These are phyloP conservation scores for Tilletiaria anomala DNA, from an alignment of 1,284 basidiomycete species.

Conservation along the genomic window DNA sequence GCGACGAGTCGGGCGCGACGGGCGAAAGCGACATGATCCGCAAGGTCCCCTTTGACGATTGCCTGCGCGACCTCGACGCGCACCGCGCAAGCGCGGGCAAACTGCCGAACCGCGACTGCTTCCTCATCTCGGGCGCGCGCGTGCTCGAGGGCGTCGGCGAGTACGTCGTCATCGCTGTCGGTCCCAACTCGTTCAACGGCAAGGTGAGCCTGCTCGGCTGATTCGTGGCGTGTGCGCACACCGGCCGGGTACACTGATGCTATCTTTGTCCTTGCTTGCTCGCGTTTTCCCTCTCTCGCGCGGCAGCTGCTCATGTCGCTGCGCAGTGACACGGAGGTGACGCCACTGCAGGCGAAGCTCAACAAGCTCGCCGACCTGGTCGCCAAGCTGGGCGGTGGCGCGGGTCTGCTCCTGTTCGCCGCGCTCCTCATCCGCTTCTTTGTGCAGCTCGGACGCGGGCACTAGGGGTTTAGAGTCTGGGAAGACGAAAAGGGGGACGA, in stretches of 20 bases:
- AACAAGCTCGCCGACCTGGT: slow-evolving; percentile 85
- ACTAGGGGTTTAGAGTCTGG: too few relatives aligned
- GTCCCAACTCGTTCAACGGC: slow-evolving; percentile 82
- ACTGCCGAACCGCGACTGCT: slow-evolving; percentile 62
- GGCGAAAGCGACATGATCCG: slow-evolving; percentile 91
- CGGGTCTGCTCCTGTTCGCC: slow-evolving; percentile 67
- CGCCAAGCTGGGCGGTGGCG: slow-evolving; percentile 69
- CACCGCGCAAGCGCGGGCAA: slow-evolving; percentile 34
- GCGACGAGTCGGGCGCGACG: slow-evolving; percentile 90
- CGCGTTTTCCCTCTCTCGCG: too few relatives aligned
- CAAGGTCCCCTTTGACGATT: slow-evolving; percentile 68
- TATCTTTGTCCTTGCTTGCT: too few relatives aligned
- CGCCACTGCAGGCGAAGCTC: slow-evolving; percentile 84
- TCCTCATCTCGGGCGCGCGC: slow-evolving; percentile 82
- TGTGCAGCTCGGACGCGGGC: slow-evolving; percentile 70
- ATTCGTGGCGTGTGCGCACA: too few relatives aligned
- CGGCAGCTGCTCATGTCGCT: slow-evolving; percentile 44
- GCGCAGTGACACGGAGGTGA: slow-evolving; percentile 55
- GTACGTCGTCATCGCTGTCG: slow-evolving; percentile 84
- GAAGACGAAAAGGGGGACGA: too few relatives aligned
- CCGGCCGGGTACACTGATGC: too few relatives aligned
- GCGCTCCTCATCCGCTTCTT: slow-evolving; percentile 89
- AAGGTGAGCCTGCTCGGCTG: too few relatives aligned
- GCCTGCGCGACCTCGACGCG: slow-evolving; percentile 45
- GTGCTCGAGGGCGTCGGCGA: slow-evolving; percentile 86